Base-by-base conservation (phyloP, 2,329 filamentous ascomycete genomes). In the Aspergillus carbonarius region DNA sequence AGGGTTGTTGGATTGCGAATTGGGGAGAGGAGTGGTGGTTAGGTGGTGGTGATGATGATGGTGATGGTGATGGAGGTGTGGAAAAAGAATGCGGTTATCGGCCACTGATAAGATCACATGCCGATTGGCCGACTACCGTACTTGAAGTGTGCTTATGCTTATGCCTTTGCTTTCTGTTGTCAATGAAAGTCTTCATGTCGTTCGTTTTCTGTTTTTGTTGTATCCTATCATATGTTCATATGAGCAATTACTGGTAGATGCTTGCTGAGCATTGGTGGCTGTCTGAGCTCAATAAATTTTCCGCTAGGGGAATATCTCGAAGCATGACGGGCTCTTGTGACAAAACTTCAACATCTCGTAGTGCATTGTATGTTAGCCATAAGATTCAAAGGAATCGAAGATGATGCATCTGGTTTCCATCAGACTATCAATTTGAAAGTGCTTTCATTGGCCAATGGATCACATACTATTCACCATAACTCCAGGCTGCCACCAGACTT, bases 31-130 rank as follows among this genome's bases (percentile, higher is more conserved):
- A 17, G 27, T 32, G 25, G 44, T 30, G 13, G 15, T 5, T 46
- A 37, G 40, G 40, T 44, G 20, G 40, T 25, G 7, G n/a, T 7
- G 20, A 35, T 37, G 1, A n/a, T 17, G 13, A 35, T 25, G 37
- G 48, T 30, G 52, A 35, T 23, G 20, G 23, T 10, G 30, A 27
- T 35, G 5, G 30, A 32, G 30, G 8, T 32, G 30, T 23, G 9
- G 3, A 12, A 12, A 32, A 32, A 32, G 3, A 10, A 10, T 8
- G 18, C 46, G 25, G 48, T n/a, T 35, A 44, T 47, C 52, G 42
- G 15, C 23, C n/a, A 4, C 39, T 42, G 53, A 55, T 55, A 55
- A 55, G 53, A 48, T 55, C 53, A 55, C 30, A 48, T 55, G 42
- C 27, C 35, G 32, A 39, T 40, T 54, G 32, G 9, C n/a, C 17